Conservation (phyloP, 2,329 filamentous ascomycete species). For the Paecilomyces dactylethromorphus region DNA sequence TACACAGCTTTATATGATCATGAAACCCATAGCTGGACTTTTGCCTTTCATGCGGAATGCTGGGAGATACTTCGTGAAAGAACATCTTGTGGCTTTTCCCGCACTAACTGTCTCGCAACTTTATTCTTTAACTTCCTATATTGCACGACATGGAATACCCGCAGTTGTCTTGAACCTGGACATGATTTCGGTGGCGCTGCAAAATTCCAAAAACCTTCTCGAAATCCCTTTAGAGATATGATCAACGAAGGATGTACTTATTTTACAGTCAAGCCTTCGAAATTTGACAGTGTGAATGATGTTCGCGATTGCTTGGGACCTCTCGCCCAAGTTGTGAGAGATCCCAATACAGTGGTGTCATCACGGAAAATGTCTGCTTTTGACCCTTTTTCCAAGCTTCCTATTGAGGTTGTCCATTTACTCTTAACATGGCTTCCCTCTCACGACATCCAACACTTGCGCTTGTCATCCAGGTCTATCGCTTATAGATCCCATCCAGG, state of each 20-base stretch:
- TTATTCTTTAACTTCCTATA: neutral
- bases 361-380: neutral
- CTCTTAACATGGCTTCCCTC: neutral
- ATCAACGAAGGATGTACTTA: neutral
- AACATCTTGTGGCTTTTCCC: neutral
- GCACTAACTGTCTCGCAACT: neutral
- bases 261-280: neutral
- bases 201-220: neutral
- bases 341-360: no score
- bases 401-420: slow-evolving; percentile 2
- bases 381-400: slow-evolving; percentile 1
- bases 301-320: neutral
- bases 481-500: neutral
- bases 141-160: neutral
- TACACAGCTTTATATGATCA: neutral
- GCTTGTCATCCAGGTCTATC: slow-evolving; percentile 1
- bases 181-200: slow-evolving; percentile 3
- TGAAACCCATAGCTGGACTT: neutral
- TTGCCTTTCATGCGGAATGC: slow-evolving; percentile 1
- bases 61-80: slow-evolving; percentile 1
- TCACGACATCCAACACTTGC: neutral
- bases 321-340: neutral
- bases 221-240: neutral
- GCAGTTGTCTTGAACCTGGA: neutral
- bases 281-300: neutral